A percentile compares a stretch with the other conserved stretches of the same genome.
phyloP scores from a whole-genome alignment of 23 red algal genomes.

The Gracilariopsis chorda region DNA sequence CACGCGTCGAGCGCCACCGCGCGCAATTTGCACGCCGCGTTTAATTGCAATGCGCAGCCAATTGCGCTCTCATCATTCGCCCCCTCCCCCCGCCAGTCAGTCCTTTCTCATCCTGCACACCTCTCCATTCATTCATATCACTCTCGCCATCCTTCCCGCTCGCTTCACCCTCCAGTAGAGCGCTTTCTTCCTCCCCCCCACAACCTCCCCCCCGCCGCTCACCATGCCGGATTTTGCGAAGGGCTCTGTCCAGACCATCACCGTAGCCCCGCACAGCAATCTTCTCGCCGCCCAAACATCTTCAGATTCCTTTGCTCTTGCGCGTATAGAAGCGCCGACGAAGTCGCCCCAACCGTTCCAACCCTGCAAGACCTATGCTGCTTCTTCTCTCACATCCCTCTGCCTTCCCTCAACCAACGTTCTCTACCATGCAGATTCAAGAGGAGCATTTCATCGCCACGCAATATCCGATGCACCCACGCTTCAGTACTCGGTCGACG shows the following conservation, averaged over 20 bases:
- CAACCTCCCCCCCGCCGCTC: not conserved
- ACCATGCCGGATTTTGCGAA: not conserved
- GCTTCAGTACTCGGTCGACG: constrained; percentile 28
- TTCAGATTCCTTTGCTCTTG: not conserved
- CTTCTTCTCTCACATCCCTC: not conserved
- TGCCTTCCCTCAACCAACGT: not conserved
- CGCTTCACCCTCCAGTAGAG: not conserved
- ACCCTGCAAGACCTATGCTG: not conserved
- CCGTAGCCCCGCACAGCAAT: not conserved
- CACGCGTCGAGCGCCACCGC: too few species aligned
- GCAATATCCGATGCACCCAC: not conserved
- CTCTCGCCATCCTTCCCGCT: not conserved
- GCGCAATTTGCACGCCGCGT: not conserved
- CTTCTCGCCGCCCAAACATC: constrained; percentile 2
- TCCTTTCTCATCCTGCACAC: too few species aligned
- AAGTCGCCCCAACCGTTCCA: not conserved
- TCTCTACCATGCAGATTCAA: constrained; percentile 25
- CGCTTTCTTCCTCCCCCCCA: not conserved
- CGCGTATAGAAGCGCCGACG: not conserved
- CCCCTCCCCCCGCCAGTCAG: not conserved
- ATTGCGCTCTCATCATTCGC: not conserved
- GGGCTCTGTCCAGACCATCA: not conserved
- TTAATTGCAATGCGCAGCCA: constrained; percentile 12
- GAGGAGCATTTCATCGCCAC: constrained; percentile 45
- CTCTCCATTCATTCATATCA: not conserved